A percentile compares a stretch with the other conserved stretches of the same genome.
Evolutionary conservation across 208 protist genomes (phyloP).

Genomic region (Leptomonas seymouri): DNA sequence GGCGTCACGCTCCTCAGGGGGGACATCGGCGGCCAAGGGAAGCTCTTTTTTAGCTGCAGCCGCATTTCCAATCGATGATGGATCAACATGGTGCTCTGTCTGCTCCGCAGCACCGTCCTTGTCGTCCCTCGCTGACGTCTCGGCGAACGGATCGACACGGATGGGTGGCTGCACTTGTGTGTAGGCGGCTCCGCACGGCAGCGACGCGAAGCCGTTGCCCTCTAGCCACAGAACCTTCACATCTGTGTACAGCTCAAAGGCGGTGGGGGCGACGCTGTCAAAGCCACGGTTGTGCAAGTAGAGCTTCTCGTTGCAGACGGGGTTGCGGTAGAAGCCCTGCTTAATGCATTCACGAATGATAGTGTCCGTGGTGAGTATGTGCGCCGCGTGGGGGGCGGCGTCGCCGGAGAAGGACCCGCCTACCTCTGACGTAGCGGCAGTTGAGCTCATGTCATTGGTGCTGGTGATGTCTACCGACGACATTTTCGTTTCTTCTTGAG

Average conservation of each 20-base stretch:
- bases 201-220: conserved; percentile 77
- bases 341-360: conserved; percentile 90
- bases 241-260: conserved; percentile 86
- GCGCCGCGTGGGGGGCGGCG: conserved; percentile 2
- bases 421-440: conserved; percentile 23
- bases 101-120: not conserved
- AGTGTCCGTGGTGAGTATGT: conserved; percentile 69
- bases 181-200: conserved; percentile 63
- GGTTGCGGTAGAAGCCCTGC: conserved; percentile 89
- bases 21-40: conserved; percentile 19
- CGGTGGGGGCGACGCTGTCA: conserved; percentile 73
- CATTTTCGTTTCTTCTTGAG: conserved; percentile 14
- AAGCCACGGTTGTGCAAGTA: conserved; percentile 95
- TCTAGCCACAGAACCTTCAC: conserved; percentile 95
- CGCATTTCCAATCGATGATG: not conserved
- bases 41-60: not conserved
- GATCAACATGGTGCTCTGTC: conserved; percentile 27
- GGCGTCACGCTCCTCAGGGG: conserved; percentile 49
- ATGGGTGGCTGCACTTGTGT: conserved; percentile 45
- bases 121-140: conserved; percentile 12
- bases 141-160: conserved; percentile 35
- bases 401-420: conserved; percentile 26
- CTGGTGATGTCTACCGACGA: conserved; percentile 44
- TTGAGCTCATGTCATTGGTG: conserved; percentile 62
- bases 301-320: conserved; percentile 93